Percentiles rank a stretch among this genome's conserved stretches.
These are phyloP conservation scores for Paramecium octaurelia DNA, from an alignment of 73 alveolate genomes.

Conservation along the genomic window DNA sequence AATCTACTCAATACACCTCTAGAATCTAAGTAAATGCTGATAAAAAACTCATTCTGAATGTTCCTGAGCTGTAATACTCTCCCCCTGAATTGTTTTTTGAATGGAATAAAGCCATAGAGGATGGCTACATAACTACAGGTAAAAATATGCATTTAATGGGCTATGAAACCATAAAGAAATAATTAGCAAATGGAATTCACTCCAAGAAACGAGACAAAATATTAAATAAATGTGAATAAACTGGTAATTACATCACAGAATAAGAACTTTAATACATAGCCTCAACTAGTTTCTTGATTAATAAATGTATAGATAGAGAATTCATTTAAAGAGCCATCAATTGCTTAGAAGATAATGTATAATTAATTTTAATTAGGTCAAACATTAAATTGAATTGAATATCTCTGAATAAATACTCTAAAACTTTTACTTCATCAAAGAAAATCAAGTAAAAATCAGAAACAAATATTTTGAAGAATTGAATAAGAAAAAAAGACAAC, in stretches of 20 bases:
- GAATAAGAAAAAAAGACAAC: conserved; percentile 6
- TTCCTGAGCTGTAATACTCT: neutral
- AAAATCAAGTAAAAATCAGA: neutral
- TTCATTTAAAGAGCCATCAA: conserved; percentile 21
- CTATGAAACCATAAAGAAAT: neutral
- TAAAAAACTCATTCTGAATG: neutral
- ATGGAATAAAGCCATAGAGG: conserved; percentile 40
- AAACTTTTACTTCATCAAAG: neutral
- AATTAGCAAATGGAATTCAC: neutral
- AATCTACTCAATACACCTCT: neutral
- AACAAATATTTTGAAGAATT: conserved; percentile 25
- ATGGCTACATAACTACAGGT: neutral
- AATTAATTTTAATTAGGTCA: neutral
- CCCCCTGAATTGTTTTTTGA: neutral
- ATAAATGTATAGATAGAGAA: neutral
- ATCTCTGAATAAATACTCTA: neutral
- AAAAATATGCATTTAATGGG: neutral
- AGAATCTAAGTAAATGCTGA: neutral
- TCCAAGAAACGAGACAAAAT: neutral
- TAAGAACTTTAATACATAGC: conserved; percentile 21
- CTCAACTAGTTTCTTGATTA: conserved; percentile 6
- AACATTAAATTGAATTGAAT: conserved; percentile 22
- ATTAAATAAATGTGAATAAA: neutral
- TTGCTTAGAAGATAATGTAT: conserved; percentile 7
- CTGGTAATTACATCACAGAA: conserved; percentile 31